phyloP scores from a whole-genome alignment of 306 rosid genomes.

The Quercus engelmannii region DNA sequence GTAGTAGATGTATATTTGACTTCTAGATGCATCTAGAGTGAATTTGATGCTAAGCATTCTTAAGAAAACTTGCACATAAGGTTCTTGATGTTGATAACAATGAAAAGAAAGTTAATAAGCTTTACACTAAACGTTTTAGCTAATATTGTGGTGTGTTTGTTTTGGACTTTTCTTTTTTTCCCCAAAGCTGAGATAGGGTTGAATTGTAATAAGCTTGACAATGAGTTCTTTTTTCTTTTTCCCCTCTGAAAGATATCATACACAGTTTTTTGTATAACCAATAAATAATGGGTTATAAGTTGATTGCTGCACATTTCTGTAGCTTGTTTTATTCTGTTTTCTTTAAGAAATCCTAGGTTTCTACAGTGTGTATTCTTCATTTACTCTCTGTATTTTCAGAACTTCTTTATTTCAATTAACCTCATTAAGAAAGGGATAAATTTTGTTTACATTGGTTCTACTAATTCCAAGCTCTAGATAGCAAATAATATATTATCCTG shows the following conservation, averaged over 20 bases:
- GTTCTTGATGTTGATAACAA: neutral
- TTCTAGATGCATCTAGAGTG: neutral
- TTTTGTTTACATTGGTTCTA: neutral
- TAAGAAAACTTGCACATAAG: neutral
- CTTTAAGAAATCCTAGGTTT: too few relatives aligned
- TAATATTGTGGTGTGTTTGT: neutral
- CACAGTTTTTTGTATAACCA: neutral
- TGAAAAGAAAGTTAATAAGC: neutral
- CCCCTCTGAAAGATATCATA: neutral
- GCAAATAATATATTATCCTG: neutral
- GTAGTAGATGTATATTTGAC: neutral
- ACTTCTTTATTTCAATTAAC: neutral
- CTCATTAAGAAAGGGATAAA: neutral
- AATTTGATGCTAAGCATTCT: neutral
- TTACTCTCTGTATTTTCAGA: neutral
- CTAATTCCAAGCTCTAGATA: neutral
- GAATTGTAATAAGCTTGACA: neutral
- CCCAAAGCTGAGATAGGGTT: neutral
- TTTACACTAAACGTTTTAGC: neutral
- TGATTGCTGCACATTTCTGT: neutral
- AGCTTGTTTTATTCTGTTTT: too few relatives aligned
- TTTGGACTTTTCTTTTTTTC: neutral
- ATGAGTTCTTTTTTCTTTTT: neutral
- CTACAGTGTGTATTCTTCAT: neutral
- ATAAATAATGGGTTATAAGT: neutral